Percentiles rank a stretch among this genome's conserved stretches.
phyloP scores from a whole-genome alignment of 2,329 filamentous ascomycete genomes.

The Trichoderma koningiopsis region DNA sequence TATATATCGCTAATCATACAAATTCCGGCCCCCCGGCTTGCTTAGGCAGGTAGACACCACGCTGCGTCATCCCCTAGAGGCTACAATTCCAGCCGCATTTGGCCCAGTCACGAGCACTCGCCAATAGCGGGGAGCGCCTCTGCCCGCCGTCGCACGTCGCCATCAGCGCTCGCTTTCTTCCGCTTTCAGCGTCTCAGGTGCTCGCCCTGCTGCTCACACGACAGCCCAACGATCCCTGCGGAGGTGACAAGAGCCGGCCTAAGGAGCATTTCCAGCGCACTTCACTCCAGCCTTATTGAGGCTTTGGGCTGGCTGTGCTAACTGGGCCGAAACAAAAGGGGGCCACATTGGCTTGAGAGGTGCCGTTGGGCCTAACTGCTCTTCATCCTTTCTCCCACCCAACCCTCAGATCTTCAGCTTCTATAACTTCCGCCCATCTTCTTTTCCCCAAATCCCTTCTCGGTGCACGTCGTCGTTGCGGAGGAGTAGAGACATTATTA shows the following conservation, averaged over 20 bases:
- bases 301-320: neutral
- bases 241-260: neutral
- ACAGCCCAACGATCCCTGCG: conserved; percentile 14
- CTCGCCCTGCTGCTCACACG: conserved; percentile 23
- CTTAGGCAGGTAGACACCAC: conserved; percentile 18
- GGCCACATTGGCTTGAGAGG: neutral
- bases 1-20: neutral
- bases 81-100: conserved; percentile 1
- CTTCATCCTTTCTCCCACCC: neutral
- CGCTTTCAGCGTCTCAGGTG: conserved; percentile 24
- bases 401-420: neutral
- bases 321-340: conserved; percentile 10
- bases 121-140: conserved; percentile 14
- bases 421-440: neutral
- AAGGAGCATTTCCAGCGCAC: neutral
- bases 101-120: conserved; percentile 19
- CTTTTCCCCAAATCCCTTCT: neutral
- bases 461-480: neutral
- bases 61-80: conserved; percentile 17
- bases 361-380: neutral
- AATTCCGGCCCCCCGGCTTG: neutral
- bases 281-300: neutral
- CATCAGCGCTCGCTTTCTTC: neutral
- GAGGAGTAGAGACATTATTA: neutral
- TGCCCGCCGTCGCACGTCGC: neutral